Evolutionary conservation across 2,329 filamentous ascomycete genomes (phyloP).

Genomic region (Fusarium falciforme): DNA sequence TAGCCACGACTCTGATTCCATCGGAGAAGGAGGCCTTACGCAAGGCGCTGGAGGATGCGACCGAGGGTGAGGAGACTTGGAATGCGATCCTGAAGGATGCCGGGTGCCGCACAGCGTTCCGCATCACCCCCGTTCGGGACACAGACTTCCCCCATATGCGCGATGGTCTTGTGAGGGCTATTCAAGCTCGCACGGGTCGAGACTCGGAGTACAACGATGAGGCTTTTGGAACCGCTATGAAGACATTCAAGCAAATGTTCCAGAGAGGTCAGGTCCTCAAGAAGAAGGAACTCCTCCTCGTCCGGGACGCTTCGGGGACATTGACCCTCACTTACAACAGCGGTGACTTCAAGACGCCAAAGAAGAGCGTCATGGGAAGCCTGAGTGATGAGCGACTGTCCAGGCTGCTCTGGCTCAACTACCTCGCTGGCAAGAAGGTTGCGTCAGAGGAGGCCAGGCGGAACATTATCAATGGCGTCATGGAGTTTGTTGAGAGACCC

Average conservation of each 20-base stretch:
- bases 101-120: slow-evolving; percentile 79
- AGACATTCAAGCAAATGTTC: slow-evolving; percentile 84
- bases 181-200: slow-evolving; percentile 77
- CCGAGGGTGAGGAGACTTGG: slow-evolving; percentile 79
- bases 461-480: slow-evolving; percentile 87
- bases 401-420: slow-evolving; percentile 88
- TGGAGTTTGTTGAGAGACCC: slow-evolving; percentile 88
- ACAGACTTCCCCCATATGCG: slow-evolving; percentile 94
- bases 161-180: slow-evolving; percentile 89
- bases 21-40: slow-evolving; percentile 82
- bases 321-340: slow-evolving; percentile 77
- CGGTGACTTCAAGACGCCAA: slow-evolving; percentile 61
- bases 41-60: slow-evolving; percentile 74
- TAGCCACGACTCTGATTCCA: slow-evolving; percentile 85
- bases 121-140: slow-evolving; percentile 90
- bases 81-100: slow-evolving; percentile 73
- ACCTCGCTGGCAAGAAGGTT: slow-evolving; percentile 86
- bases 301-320: slow-evolving; percentile 72
- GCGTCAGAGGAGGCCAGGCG: slow-evolving; percentile 84
- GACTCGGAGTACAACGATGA: slow-evolving; percentile 73
- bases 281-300: slow-evolving; percentile 79
- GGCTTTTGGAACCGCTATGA: slow-evolving; percentile 78
- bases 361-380: slow-evolving; percentile 71
- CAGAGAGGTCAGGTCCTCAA: slow-evolving; percentile 84
- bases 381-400: slow-evolving; percentile 84